A percentile compares a stretch with the other conserved stretches of the same genome.
phyloP scores from a whole-genome alignment of 2,329 filamentous ascomycete genomes.

The Dactylellina sp. region DNA sequence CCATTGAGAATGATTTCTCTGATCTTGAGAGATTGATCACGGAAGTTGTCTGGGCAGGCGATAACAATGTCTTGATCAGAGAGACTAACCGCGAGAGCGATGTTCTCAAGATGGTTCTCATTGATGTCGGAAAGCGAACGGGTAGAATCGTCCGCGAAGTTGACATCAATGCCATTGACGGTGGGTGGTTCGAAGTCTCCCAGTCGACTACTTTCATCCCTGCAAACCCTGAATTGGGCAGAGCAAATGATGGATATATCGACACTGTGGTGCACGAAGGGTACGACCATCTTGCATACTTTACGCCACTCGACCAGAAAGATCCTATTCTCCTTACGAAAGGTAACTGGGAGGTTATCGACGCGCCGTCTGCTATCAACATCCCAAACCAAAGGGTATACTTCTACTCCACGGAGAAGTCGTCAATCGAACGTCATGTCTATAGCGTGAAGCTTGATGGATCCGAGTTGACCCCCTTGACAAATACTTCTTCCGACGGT shows the following conservation, averaged over 20 bases:
- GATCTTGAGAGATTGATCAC: constrained; percentile 90
- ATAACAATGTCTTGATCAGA: constrained; percentile 82
- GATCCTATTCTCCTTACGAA: constrained; percentile 87
- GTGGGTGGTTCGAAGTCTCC: constrained; percentile 96
- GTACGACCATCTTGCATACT: constrained; percentile 92
- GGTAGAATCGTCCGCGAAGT: constrained; percentile 83
- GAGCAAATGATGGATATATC: constrained; percentile 87
- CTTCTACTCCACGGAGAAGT: constrained; percentile 86
- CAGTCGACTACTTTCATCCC: constrained; percentile 88
- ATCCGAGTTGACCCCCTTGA: constrained; percentile 77
- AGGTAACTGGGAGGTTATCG: constrained; percentile 90
- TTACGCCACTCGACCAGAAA: constrained; percentile 84
- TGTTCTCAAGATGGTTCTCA: constrained; percentile 84
- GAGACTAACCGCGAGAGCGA: constrained; percentile 96
- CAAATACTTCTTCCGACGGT: constrained; percentile 77
- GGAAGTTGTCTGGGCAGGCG: constrained; percentile 89
- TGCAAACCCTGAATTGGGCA: constrained; percentile 79
- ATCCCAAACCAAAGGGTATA: constrained; percentile 88
- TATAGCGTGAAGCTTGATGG: constrained; percentile 91
- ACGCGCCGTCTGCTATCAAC: constrained; percentile 85
- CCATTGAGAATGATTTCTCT: constrained; percentile 79
- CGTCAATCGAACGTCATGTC: constrained; percentile 87
- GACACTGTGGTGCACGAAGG: constrained; percentile 88
- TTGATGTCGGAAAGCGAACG: constrained; percentile 79
- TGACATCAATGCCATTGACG: constrained; percentile 85